Conservation (phyloP, 805 yeast species). For the Saturnispora dispora region DNA sequence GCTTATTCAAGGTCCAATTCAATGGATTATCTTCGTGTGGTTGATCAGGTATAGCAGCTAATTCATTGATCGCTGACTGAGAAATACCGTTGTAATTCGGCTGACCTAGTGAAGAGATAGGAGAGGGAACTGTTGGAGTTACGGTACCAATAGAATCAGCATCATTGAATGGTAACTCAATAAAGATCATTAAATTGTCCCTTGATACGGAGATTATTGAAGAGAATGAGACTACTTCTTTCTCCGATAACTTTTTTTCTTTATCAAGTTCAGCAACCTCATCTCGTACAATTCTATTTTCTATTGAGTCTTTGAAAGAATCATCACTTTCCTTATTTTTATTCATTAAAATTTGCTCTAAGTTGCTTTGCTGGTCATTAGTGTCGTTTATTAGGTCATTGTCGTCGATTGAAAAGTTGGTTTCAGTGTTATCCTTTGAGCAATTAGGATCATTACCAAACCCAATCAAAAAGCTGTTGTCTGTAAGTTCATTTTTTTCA, state of each 20-base stretch:
- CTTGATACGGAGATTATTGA: not conserved
- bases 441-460: not conserved
- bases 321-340: not conserved
- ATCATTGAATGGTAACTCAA: constrained; percentile 21
- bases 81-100: constrained; percentile 39
- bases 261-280: not conserved
- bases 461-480: not conserved
- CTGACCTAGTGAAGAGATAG: constrained; percentile 25
- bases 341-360: not conserved
- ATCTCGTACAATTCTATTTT: not conserved
- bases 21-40: constrained; percentile 61
- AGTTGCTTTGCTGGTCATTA: not conserved
- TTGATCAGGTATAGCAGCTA: constrained; percentile 82
- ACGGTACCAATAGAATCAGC: constrained; percentile 15
- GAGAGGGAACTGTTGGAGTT: constrained; percentile 26
- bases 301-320: not conserved
- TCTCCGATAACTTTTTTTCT: not conserved
- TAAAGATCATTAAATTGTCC: constrained; percentile 9
- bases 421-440: not conserved
- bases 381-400: not conserved
- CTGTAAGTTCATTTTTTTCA: not conserved
- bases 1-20: constrained; percentile 60
- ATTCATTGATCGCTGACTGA: constrained; percentile 56
- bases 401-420: too few relatives aligned
- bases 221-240: not conserved